These are phyloP conservation scores for Coemansia sp. DNA, from an alignment of 192 early-diverging fungal species.

Conservation along the genomic window DNA sequence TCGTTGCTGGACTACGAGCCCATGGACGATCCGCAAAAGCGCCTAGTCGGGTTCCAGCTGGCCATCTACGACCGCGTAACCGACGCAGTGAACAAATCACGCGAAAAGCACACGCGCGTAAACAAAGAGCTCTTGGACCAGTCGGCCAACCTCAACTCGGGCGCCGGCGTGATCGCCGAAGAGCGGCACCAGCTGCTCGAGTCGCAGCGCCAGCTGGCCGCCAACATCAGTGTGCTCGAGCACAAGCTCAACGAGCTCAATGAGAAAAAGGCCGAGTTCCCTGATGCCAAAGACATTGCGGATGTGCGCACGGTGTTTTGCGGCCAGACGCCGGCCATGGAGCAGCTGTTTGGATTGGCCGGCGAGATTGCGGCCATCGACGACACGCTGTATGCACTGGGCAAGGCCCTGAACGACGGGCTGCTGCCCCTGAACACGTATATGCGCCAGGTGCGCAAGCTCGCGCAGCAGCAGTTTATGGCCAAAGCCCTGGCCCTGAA, in stretches of 20 bases:
- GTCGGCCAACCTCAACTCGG: constrained; percentile 70
- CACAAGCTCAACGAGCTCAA: constrained; percentile 61
- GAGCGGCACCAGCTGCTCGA: constrained; percentile 62
- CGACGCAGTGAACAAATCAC: constrained; percentile 57
- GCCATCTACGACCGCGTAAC: constrained; percentile 64
- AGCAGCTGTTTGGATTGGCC: constrained; percentile 82
- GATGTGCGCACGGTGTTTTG: constrained; percentile 34
- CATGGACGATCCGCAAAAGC: constrained; percentile 53
- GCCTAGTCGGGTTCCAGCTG: constrained; percentile 58
- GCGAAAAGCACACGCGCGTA: constrained; percentile 59
- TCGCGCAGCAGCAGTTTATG: constrained; percentile 89
- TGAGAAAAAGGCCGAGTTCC: constrained; percentile 43
- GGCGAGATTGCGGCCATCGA: constrained; percentile 89
- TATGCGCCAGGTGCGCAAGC: constrained; percentile 78
- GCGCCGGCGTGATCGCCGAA: constrained; percentile 63
- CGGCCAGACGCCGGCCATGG: constrained; percentile 30
- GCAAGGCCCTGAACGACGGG: constrained; percentile 76
- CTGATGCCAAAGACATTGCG: constrained; percentile 24
- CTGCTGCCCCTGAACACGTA: constrained; percentile 69
- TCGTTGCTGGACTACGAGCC: constrained; percentile 48
- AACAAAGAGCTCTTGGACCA: constrained; percentile 68
- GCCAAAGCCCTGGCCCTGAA: constrained; percentile 76
- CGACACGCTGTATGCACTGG: constrained; percentile 81
- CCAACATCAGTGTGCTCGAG: constrained; percentile 67
- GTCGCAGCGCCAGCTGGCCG: constrained; percentile 60